phyloP scores from a whole-genome alignment of 2,329 filamentous ascomycete genomes.

The Venturia effusa region DNA sequence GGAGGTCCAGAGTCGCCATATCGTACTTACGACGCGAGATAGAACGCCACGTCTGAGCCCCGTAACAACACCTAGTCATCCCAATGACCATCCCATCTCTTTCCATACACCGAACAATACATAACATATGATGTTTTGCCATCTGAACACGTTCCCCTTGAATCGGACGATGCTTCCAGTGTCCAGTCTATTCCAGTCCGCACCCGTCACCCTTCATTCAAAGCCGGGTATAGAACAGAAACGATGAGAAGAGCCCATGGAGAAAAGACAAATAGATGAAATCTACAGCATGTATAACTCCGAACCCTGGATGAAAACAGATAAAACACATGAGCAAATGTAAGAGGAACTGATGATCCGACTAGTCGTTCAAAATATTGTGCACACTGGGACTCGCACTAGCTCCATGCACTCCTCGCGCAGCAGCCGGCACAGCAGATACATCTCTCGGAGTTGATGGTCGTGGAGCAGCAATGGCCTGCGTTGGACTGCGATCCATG shows the following conservation, averaged over 20 bases:
- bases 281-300: not conserved
- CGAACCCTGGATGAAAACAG: not conserved
- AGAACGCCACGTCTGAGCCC: not conserved
- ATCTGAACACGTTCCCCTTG: not conserved
- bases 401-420: constrained; percentile 24
- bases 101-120: not conserved
- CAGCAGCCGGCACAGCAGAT: constrained; percentile 20
- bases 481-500: constrained; percentile 23
- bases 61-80: not conserved
- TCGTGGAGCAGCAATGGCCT: constrained; percentile 11
- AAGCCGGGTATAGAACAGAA: constrained; percentile 4
- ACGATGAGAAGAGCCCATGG: not conserved
- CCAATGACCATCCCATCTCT: not conserved
- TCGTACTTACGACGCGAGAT: not conserved
- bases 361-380: constrained; percentile 27
- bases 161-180: not conserved
- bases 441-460: constrained; percentile 10
- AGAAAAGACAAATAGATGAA: not conserved
- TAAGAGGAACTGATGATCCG: not conserved
- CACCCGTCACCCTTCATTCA: not conserved
- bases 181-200: not conserved
- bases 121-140: not conserved
- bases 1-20: not conserved
- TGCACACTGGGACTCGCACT: constrained; percentile 38
- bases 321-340: not conserved